Evolutionary conservation across 495 filamentous ascomycete species (phyloP).

Genomic region (Talaromyces thailandensis): DNA sequence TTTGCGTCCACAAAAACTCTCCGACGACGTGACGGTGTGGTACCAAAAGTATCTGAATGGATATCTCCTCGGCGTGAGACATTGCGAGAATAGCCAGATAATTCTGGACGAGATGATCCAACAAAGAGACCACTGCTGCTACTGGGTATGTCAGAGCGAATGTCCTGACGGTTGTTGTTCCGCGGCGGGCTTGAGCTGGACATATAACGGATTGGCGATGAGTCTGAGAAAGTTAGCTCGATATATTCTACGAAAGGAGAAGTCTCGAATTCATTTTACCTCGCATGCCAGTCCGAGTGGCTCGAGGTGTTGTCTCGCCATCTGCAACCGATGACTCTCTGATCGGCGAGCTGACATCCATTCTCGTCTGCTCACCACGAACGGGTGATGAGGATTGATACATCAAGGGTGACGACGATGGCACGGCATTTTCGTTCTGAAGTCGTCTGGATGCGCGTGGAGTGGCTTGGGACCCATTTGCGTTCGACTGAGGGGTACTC

Average conservation of each 20-base stretch:
- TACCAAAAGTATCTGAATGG: slow-evolving; percentile 64
- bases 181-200: slow-evolving; percentile 76
- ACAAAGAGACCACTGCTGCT: slow-evolving; percentile 85
- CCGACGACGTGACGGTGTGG: slow-evolving; percentile 52
- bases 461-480: slow-evolving; percentile 20
- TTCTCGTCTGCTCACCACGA: slow-evolving; percentile 43
- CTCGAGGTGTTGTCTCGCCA: slow-evolving; percentile 68
- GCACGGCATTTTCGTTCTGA: slow-evolving; percentile 25
- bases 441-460: slow-evolving; percentile 37
- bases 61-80: slow-evolving; percentile 69
- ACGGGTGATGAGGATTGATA: slow-evolving; percentile 69
- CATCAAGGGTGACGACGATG: slow-evolving; percentile 74
- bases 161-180: slow-evolving; percentile 42
- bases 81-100: slow-evolving; percentile 33
- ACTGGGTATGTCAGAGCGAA: slow-evolving; percentile 54
- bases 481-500: slow-evolving; percentile 14
- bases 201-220: slow-evolving; percentile 82
- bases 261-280: slow-evolving; percentile 41
- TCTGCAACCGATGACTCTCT: slow-evolving; percentile 48
- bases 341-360: slow-evolving; percentile 59
- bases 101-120: slow-evolving; percentile 46
- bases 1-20: slow-evolving; percentile 76
- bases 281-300: slow-evolving; percentile 48
- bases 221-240: slow-evolving; percentile 47
- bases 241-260: slow-evolving; percentile 3